Evolutionary conservation across 2,329 filamentous ascomycete genomes (phyloP), one percentile per base, ranked within the genome.

Genomic region (Sporothrix phasma): DNA sequence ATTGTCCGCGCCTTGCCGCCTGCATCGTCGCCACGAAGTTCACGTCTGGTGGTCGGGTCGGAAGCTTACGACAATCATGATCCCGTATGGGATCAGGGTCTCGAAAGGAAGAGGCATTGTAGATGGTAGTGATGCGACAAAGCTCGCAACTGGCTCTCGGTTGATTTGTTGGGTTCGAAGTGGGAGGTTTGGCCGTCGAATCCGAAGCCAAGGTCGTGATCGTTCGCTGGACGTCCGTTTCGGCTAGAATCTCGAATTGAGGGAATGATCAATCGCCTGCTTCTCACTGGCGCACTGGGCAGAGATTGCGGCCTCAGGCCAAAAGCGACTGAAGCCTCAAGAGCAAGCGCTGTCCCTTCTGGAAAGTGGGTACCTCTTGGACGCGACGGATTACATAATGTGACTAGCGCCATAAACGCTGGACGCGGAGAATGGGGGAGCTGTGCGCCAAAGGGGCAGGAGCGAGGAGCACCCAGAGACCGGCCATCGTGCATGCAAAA

Each of bases 61-160:
- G 49, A 6, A 41, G 13, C 82, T 74, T 80, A 87, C 84, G 72
- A 75, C 78, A 70, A 84, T 74, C 74, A 87, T 83, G 79, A 87
- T 86, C 74, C 77, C 84, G 74, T 86, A 87, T 49, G 84, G 84
- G 75, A 87, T 78, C 69, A 87, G 72, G 59, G 83, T 77, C 75
- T 87, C 84, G 76, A 86, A 87, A 56, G 84, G 84, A 68, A 87
- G 76, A 66, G 82, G 81, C 84, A 87, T 87, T 62, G 72, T 74
- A 75, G 17, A 19, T 22, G 7, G 67, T 67, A 68, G 37, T n/a
- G 11, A 29, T 49, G n/a, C 41, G 26, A 19, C 5, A 4, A 39
- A 39, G 41, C 29, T 47, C 19, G 15, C 22, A 15, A n/a, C 24
- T 29, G 53, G 37, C 34, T 49, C 17, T 63, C 64, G 68, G 63